Percentiles rank a stretch among this genome's conserved stretches.
These are phyloP conservation scores for Vaccinium myrtillus DNA, from an alignment of 148 eudicot species.

Conservation along the genomic window DNA sequence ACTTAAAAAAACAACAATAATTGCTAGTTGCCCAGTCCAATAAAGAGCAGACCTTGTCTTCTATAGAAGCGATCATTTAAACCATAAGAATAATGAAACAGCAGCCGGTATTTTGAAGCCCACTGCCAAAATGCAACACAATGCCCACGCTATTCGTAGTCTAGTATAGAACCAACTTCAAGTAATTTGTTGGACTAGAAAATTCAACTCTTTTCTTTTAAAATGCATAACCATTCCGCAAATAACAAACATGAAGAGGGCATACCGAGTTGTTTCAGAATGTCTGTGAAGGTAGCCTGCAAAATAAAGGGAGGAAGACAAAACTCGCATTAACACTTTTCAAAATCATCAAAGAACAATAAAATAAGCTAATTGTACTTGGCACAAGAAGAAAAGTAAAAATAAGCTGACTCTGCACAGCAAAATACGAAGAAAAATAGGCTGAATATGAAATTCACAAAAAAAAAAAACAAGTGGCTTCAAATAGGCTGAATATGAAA, in stretches of 20 bases:
- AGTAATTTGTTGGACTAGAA: neutral
- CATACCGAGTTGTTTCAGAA: slow-evolving; percentile 87
- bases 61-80: too few relatives aligned
- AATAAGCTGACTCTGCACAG: neutral
- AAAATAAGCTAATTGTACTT: neutral
- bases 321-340: neutral
- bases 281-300: slow-evolving; percentile 98
- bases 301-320: slow-evolving; percentile 23
- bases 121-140: neutral
- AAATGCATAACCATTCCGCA: neutral
- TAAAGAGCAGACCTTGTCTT: neutral
- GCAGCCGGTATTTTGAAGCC: neutral
- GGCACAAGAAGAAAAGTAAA: neutral
- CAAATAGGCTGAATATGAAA: neutral
- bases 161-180: neutral
- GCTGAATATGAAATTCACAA: neutral
- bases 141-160: neutral
- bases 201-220: neutral
- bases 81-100: neutral
- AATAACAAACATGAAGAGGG: neutral
- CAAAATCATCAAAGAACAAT: neutral
- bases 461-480: neutral
- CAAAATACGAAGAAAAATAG: neutral
- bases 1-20: neutral
- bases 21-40: neutral